A percentile compares a stretch with the other conserved stretches of the same genome.
These are phyloP conservation scores for Gyromitra esculenta DNA, from an alignment of 2,329 filamentous ascomycete species.

Conservation along the genomic window DNA sequence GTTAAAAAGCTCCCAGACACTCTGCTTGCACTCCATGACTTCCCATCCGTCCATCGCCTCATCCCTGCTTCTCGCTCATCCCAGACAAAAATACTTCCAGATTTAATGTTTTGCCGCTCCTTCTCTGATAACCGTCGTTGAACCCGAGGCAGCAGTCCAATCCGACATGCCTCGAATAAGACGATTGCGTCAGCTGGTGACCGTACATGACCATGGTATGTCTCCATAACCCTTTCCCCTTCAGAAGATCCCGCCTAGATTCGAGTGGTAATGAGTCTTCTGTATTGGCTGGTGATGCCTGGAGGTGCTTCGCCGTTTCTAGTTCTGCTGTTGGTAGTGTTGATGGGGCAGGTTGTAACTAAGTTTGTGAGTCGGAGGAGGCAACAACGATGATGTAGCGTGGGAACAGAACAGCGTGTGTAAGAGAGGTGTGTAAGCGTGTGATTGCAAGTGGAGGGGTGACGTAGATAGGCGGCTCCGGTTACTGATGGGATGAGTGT, in stretches of 20 bases:
- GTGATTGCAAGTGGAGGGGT: slow-evolving; percentile 9
- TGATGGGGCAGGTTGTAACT: neutral
- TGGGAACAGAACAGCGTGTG: slow-evolving; percentile 8
- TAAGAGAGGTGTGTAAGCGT: neutral
- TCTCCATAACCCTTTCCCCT: slow-evolving; percentile 76
- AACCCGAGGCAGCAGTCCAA: slow-evolving; percentile 88
- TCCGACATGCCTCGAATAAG: slow-evolving; percentile 94
- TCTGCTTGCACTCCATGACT: slow-evolving; percentile 97
- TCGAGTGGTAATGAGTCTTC: neutral
- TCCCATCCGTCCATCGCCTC: slow-evolving; percentile 97
- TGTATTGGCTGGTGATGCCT: slow-evolving; percentile 1
- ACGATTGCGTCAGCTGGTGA: slow-evolving; percentile 97
- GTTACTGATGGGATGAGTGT: slow-evolving; percentile 19
- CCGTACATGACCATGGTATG: slow-evolving; percentile 92
- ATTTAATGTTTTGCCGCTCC: slow-evolving; percentile 93
- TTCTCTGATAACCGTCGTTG: slow-evolving; percentile 95
- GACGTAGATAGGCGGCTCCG: slow-evolving; percentile 40
- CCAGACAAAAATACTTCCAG: slow-evolving; percentile 99
- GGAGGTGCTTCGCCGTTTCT: slow-evolving; percentile 7
- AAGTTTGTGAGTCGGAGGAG: slow-evolving; percentile 29
- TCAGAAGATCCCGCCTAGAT: slow-evolving; percentile 29
- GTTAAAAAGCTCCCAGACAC: slow-evolving; percentile 98
- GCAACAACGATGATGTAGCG: slow-evolving; percentile 31
- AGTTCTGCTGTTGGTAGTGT: slow-evolving; percentile 1
- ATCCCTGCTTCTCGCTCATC: slow-evolving; percentile 98